phyloP scores from a whole-genome alignment of 73 alveolate genomes.

The Uronychia setigera region DNA sequence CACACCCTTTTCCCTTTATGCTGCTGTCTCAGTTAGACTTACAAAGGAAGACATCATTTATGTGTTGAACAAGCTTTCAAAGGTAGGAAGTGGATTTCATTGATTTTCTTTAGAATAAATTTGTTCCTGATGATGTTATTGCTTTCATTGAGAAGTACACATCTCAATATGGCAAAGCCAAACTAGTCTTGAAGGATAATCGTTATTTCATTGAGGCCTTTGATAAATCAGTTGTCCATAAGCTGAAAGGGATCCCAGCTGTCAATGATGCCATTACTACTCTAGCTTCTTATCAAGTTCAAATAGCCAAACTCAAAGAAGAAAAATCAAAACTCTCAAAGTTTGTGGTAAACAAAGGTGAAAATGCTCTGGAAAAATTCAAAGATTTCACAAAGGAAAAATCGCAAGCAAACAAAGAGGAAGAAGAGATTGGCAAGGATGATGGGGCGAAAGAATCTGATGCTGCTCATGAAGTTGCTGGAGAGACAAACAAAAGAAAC shows the following conservation, averaged over 20 bases:
- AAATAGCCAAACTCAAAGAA: too few relatives aligned
- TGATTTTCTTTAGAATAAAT: constrained; percentile 39
- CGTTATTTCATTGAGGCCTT: constrained; percentile 79
- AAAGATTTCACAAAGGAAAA: too few relatives aligned
- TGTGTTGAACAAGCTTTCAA: constrained; percentile 69
- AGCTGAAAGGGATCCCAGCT: constrained; percentile 27
- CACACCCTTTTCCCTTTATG: constrained; percentile 85
- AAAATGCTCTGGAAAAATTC: too few relatives aligned
- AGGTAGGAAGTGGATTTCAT: not conserved
- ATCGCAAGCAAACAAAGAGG: too few relatives aligned
- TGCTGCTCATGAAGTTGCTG: too few relatives aligned
- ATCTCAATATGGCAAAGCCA: constrained; percentile 86
- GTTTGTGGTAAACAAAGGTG: too few relatives aligned
- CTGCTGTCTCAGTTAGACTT: constrained; percentile 92
- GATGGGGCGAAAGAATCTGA: too few relatives aligned
- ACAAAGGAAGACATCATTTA: constrained; percentile 79
- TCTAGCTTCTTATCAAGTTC: too few relatives aligned
- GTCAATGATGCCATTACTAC: constrained; percentile 14
- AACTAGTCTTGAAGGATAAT: constrained; percentile 80
- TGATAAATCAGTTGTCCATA: constrained; percentile 35
- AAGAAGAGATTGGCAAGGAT: too few relatives aligned
- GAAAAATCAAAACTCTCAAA: too few relatives aligned
- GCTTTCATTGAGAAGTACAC: constrained; percentile 83
- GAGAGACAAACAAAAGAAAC: not conserved
- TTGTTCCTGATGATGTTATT: constrained; percentile 72